These are phyloP conservation scores for Elongisporangium prolatum DNA, from an alignment of 352 stramenopile genomes.

Conservation along the genomic window DNA sequence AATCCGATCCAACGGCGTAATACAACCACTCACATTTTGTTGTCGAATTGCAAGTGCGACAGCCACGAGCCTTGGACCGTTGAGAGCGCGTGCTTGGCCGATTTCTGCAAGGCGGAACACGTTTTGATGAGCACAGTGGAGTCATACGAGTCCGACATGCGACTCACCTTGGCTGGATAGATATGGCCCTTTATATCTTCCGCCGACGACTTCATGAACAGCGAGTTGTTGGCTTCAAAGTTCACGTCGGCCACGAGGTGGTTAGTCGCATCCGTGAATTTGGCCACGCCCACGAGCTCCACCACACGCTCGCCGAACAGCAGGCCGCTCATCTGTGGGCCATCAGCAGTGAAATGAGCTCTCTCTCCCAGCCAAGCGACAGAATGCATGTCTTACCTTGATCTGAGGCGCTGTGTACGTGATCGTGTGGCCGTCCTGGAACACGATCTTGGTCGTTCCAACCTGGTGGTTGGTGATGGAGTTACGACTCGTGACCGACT, in stretches of 20 bases:
- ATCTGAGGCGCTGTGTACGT: constrained; percentile 72
- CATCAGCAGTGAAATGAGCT: background rate
- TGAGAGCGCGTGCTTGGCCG: constrained; percentile 33
- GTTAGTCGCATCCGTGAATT: constrained; percentile 43
- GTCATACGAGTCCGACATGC: background rate
- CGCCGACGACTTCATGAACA: constrained; percentile 57
- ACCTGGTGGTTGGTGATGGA: constrained; percentile 66
- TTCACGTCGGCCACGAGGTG: constrained; percentile 45
- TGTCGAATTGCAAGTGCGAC: constrained; percentile 64
- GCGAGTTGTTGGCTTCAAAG: constrained; percentile 59
- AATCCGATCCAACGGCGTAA: background rate
- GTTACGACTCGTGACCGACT: constrained; percentile 61
- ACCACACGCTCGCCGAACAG: constrained; percentile 69
- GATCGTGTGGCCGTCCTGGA: constrained; percentile 47
- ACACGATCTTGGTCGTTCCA: constrained; percentile 33
- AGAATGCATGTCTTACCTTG: constrained; percentile 23
- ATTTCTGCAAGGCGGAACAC: constrained; percentile 24
- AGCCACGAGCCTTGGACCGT: constrained; percentile 63
- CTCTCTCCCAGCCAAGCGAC: background rate
- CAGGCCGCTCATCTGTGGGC: constrained; percentile 56
- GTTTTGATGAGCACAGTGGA: background rate
- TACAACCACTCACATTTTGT: constrained; percentile 35
- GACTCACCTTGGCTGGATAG: constrained; percentile 31
- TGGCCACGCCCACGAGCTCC: constrained; percentile 47
- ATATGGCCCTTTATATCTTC: constrained; percentile 77